Percentiles rank a stretch among this genome's conserved stretches.
These are phyloP conservation scores for Closterium sp. DNA, from an alignment of 139 green algal genomes.

Conservation along the genomic window DNA sequence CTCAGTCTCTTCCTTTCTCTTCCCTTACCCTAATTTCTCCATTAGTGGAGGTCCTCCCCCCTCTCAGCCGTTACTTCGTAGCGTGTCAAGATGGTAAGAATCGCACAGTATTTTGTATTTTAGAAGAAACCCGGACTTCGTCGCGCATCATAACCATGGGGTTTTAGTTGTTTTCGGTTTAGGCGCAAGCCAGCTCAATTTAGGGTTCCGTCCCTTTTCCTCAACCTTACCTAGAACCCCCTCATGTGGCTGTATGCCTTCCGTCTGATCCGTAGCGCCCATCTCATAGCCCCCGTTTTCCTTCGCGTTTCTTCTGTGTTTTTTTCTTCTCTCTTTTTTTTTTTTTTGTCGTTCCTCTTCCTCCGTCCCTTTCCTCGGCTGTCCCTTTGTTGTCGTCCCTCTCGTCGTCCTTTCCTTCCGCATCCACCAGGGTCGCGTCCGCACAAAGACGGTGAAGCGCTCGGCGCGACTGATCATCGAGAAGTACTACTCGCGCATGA, in stretches of 20 bases:
- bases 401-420: not conserved
- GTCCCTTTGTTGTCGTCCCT: not conserved
- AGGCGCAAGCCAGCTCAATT: not conserved
- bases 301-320: not conserved
- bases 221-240: not conserved
- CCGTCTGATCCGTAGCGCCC: not conserved
- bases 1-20: not conserved
- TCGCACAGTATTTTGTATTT: not conserved
- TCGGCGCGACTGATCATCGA: conserved; percentile 95
- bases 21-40: not conserved
- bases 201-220: not conserved
- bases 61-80: not conserved
- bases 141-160: not conserved
- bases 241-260: not conserved
- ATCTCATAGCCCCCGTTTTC: not conserved
- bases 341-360: not conserved
- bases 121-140: not conserved
- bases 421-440: conserved; percentile 80
- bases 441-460: conserved; percentile 99
- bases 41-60: not conserved
- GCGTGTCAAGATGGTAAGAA: not conserved
- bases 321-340: no score
- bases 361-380: not conserved
- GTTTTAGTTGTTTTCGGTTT: not conserved
- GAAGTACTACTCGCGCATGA: conserved; percentile 92